Evolutionary conservation across 192 early-diverging fungal genomes (phyloP), one percentile per base, ranked within the genome.

Genomic region (Spizellomyces sp.): DNA sequence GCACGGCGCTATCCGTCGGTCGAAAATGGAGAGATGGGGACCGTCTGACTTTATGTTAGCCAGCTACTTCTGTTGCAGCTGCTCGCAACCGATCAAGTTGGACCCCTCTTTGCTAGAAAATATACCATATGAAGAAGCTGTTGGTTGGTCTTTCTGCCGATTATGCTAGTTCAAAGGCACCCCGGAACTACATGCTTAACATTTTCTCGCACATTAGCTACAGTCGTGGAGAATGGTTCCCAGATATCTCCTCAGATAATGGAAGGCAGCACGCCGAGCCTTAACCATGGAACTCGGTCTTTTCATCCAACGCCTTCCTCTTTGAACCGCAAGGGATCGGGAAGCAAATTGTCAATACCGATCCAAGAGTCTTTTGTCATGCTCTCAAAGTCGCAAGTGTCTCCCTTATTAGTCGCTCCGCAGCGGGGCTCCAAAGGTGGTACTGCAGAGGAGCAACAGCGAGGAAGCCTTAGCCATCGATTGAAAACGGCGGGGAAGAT

Each of bases 401-500:
- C 80, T 6, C 58, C 75, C 9, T 61, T 75, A 22, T 41, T 36
- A 44, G 41, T 44, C 10, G 42, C 58, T 10, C 66, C 44, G 27
- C 43, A 47, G 27, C 55, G 21, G 43, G 66, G 66, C 50, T 27
- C 12, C 19, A 41, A 41, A 15, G 50, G 45, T 1, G 52, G 57
- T 36, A 9, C 54, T 8, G 17, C 58, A 12, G 66, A 45, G 17
- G 61, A 67, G 60, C 69, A 67, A 47, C 55, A 69, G 6, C 42
- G 73, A 21, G 71, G 75, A 7, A 77, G 64, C 73, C 36, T 87
- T 48, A 80, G 80, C 15, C 79, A 88, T 66, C 77, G 86, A 12
- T 80, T 89, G 10, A 87, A 88, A 67, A 80, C 85, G 0, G 84
- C 89, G 1, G 89, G 84, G 22, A 83, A 87, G 41, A 68, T 98